A percentile compares a stretch with the other conserved stretches of the same genome.
phyloP scores from a whole-genome alignment of 108 stramenopile genomes.

The Skeletonema tropicum region DNA sequence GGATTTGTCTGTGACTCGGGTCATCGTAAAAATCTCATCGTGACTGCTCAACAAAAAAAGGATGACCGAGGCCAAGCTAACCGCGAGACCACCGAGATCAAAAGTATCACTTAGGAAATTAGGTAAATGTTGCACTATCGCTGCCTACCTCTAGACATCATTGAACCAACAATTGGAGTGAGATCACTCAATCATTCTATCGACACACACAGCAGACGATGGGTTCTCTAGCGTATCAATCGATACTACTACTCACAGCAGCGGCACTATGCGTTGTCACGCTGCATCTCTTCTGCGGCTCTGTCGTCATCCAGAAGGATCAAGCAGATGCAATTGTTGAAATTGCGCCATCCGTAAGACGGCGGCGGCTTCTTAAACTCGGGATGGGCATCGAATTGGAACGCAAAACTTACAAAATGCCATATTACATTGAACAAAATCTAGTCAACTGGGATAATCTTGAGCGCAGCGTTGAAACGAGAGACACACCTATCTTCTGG shows the following conservation, averaged over 20 bases:
- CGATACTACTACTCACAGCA: not conserved
- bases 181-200: too few species aligned
- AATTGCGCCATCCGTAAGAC: not conserved
- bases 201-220: too few species aligned
- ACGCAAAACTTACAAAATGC: slow-evolving; percentile 34
- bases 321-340: not conserved
- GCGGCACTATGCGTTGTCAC: not conserved
- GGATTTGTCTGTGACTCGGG: too few species aligned
- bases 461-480: not conserved
- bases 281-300: not conserved
- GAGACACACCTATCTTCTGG: slow-evolving; percentile 52
- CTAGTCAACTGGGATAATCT: slow-evolving; percentile 32
- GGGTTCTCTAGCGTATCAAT: too few species aligned
- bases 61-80: too few species aligned
- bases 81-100: too few species aligned
- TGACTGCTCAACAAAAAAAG: too few species aligned
- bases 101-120: too few species aligned
- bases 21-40: too few species aligned
- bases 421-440: slow-evolving; percentile 19
- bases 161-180: too few species aligned
- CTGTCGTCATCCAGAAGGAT: not conserved
- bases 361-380: slow-evolving; percentile 6
- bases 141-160: too few species aligned
- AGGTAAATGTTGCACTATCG: too few species aligned
- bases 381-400: slow-evolving; percentile 26